Evolutionary conservation across 257 asterid species (phyloP).

Genomic region (Scutellaria barbata): DNA sequence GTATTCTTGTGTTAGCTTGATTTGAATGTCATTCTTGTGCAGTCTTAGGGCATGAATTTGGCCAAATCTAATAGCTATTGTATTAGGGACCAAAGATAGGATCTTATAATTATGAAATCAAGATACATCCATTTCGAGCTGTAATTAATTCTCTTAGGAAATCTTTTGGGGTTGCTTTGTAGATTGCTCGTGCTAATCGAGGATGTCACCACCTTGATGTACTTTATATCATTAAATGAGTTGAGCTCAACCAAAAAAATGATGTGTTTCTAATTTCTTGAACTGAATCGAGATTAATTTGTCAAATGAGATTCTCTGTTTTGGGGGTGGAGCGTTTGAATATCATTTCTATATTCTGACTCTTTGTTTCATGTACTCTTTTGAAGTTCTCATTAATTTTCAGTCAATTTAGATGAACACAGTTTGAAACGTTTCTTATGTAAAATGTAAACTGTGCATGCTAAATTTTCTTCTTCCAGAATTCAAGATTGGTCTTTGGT

Average conservation of each 20-base stretch:
- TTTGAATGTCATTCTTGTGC: not conserved
- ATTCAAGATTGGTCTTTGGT: not conserved
- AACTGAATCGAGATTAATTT: not conserved
- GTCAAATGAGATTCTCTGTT: constrained; percentile 10
- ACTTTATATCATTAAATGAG: not conserved
- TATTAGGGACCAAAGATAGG: constrained; percentile 10
- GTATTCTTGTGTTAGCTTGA: constrained; percentile 13
- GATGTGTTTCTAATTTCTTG: not conserved
- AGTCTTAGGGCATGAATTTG: not conserved
- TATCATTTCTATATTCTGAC: not conserved
- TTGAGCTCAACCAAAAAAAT: not conserved
- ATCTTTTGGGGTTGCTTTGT: constrained; percentile 5
- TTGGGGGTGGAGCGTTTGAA: not conserved
- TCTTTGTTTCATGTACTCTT: not conserved
- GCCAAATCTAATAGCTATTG: not conserved
- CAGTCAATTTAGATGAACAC: not conserved
- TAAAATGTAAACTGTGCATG: not conserved
- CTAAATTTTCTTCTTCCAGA: no score
- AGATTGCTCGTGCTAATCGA: not conserved
- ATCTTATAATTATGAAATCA: not conserved
- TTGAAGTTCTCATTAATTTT: not conserved
- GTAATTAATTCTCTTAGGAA: not conserved
- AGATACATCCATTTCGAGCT: not conserved
- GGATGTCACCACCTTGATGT: constrained; percentile 1
- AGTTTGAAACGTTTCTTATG: not conserved